Conservation (phyloP, 805 yeast species). For the Wickerhamiella parazyma region DNA sequence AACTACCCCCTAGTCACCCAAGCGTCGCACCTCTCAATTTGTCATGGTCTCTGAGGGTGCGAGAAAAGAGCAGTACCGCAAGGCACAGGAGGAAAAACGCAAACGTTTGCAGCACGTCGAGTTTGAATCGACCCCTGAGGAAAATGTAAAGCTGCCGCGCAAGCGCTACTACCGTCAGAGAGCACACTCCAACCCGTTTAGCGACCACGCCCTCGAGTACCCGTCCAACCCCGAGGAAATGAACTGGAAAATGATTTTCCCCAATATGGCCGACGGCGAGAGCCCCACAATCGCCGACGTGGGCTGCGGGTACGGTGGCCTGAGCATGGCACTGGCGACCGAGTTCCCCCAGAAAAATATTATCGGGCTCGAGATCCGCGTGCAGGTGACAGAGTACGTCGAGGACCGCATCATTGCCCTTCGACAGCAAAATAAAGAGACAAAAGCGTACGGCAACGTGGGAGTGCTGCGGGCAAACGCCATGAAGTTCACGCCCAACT, state of each 20-base stretch:
- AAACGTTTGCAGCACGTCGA: constrained; percentile 35
- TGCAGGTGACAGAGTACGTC: constrained; percentile 93
- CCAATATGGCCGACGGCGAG: constrained; percentile 33
- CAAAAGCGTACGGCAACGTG: constrained; percentile 57
- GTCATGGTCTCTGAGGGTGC: constrained; percentile 13
- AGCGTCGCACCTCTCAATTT: not conserved
- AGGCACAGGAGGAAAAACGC: constrained; percentile 36
- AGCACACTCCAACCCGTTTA: constrained; percentile 95
- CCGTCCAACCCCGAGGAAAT: constrained; percentile 68
- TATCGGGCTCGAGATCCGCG: constrained; percentile 94
- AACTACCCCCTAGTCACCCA: too few species aligned
- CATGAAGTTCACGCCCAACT: constrained; percentile 93
- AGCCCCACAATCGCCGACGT: constrained; percentile 74
- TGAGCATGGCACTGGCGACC: constrained; percentile 66
- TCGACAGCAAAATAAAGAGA: constrained; percentile 39
- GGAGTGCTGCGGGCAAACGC: constrained; percentile 89
- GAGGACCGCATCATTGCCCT: constrained; percentile 89
- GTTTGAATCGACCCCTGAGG: constrained; percentile 25
- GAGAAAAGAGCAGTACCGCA: constrained; percentile 27
- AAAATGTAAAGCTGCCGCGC: constrained; percentile 45
- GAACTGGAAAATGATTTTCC: constrained; percentile 78
- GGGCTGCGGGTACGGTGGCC: constrained; percentile 97
- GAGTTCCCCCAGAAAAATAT: constrained; percentile 60
- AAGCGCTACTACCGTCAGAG: constrained; percentile 85
- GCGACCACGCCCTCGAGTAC: constrained; percentile 85